Percentiles rank a stretch among this genome's conserved stretches.
These are phyloP conservation scores for Multifurca ochricompacta DNA, from an alignment of 768 basidiomycete species.

Conservation along the genomic window DNA sequence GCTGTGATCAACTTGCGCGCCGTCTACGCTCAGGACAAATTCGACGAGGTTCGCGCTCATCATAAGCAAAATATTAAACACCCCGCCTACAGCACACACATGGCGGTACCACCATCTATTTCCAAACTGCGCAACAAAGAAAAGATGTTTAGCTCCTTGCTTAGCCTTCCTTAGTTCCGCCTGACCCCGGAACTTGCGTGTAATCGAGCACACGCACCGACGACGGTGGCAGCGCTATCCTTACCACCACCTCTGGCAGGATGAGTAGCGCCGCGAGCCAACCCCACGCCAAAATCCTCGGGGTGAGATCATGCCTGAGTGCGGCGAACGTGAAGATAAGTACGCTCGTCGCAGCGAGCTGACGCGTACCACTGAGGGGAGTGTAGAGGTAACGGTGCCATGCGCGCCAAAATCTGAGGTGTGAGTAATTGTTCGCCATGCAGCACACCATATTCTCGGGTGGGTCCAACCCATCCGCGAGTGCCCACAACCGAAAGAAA, in stretches of 20 bases:
- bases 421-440: no score
- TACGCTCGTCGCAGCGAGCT: conserved; percentile 52
- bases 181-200: background rate
- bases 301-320: conserved; percentile 92
- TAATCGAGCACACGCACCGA: conserved; percentile 46
- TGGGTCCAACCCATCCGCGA: conserved; percentile 81
- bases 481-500: conserved; percentile 92
- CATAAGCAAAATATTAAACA: conserved; percentile 67
- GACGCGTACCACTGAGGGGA: conserved; percentile 71
- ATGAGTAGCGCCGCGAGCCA: conserved; percentile 93
- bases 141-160: no score
- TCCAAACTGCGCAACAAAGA: conserved; percentile 50
- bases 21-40: no score
- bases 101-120: conserved; percentile 75
- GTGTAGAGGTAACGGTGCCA: conserved; percentile 89
- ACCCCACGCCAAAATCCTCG: conserved; percentile 87
- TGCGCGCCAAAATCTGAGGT: no score
- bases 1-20: conserved; percentile 57
- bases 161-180: no score
- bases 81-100: conserved; percentile 71
- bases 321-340: conserved; percentile 95
- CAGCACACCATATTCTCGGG: conserved; percentile 99
- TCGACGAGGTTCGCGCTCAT: no score
- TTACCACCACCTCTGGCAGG: conserved; percentile 69
- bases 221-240: conserved; percentile 48